phyloP scores from a whole-genome alignment of 345 rosid species.

The Populus davidiana region DNA sequence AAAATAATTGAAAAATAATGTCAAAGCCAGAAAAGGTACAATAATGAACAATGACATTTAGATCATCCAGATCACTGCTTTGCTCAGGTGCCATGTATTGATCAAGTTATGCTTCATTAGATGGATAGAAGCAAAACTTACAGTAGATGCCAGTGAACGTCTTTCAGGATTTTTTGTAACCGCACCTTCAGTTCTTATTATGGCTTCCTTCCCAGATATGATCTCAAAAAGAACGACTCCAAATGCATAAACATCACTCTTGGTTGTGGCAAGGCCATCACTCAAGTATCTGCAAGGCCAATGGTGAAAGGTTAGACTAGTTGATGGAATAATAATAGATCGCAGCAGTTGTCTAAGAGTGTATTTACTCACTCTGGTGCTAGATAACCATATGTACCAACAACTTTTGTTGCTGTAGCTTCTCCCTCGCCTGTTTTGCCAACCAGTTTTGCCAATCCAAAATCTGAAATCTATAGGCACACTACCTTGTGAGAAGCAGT shows the following conservation, averaged over 20 bases:
- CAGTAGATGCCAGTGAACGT: slow-evolving; percentile 77
- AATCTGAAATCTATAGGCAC: slow-evolving; percentile 79
- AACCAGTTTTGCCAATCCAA: slow-evolving; percentile 89
- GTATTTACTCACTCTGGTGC: slow-evolving; percentile 82
- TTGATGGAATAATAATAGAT: slow-evolving; percentile 5
- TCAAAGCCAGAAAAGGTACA: neutral
- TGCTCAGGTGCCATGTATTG: neutral
- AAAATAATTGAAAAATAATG: neutral
- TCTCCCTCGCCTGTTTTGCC: slow-evolving; percentile 76
- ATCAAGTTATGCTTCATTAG: slow-evolving; percentile 1
- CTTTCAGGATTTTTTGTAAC: slow-evolving; percentile 66
- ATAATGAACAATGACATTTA: neutral
- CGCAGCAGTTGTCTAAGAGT: neutral
- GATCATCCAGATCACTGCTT: neutral
- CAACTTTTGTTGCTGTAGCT: slow-evolving; percentile 81
- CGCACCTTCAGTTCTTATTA: slow-evolving; percentile 60
- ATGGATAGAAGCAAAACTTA: slow-evolving; percentile 38
- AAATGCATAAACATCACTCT: slow-evolving; percentile 93
- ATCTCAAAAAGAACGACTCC: slow-evolving; percentile 92
- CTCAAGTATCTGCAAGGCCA: slow-evolving; percentile 65
- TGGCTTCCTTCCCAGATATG: slow-evolving; percentile 86
- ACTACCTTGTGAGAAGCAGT: neutral
- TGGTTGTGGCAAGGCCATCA: slow-evolving; percentile 80
- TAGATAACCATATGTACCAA: slow-evolving; percentile 91
- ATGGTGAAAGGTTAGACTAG: slow-evolving; percentile 2